Base-by-base conservation (phyloP, 257 asterid genomes). In the Mitragyna speciosa region DNA sequence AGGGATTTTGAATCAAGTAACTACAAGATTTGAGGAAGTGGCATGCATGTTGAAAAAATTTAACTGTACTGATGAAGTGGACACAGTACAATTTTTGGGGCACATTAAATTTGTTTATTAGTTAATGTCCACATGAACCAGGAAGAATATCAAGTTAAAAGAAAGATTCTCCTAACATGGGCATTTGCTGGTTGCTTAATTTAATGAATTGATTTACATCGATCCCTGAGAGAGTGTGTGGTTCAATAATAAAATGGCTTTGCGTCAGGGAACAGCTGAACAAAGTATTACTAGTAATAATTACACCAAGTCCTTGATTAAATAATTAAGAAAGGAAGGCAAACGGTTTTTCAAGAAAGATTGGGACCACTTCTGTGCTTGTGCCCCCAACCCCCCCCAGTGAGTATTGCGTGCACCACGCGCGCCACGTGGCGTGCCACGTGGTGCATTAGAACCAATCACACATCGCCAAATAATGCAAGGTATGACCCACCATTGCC, bases 11-110 rank as follows among this genome's bases (percentile, higher is more conserved):
- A n/a, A n/a, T 15, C 2, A 68, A 33, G 26, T 26, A 33, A 80
- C 6, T 59, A 52, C 76, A 70, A 76, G 74, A 76, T 70, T 74
- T 58, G 43, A 68, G 26, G 70, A 30, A 70, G 77, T 75, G 68
- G 56, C 24, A n/a, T n/a, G n/a, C n/a, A n/a, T n/a, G n/a, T n/a
- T n/a, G n/a, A n/a, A n/a, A n/a, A n/a, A n/a, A n/a, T n/a, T n/a
- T n/a, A n/a, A n/a, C n/a, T n/a, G n/a, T n/a, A n/a, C n/a, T n/a
- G n/a, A n/a, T n/a, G n/a, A n/a, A n/a, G n/a, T n/a, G n/a, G n/a
- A n/a, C n/a, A n/a, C 2, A 36, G 39, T 36, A 36, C 39, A 36
- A 36, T 1, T 36, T 36, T 36, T 36, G 39, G 2, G 39, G 2
- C 39, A 36, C 39, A 36, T 36, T 36, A 36, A 36, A 48, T 64